Evolutionary conservation across 106 monocot genomes (phyloP).

Genomic region (Dendrobium catenatum): DNA sequence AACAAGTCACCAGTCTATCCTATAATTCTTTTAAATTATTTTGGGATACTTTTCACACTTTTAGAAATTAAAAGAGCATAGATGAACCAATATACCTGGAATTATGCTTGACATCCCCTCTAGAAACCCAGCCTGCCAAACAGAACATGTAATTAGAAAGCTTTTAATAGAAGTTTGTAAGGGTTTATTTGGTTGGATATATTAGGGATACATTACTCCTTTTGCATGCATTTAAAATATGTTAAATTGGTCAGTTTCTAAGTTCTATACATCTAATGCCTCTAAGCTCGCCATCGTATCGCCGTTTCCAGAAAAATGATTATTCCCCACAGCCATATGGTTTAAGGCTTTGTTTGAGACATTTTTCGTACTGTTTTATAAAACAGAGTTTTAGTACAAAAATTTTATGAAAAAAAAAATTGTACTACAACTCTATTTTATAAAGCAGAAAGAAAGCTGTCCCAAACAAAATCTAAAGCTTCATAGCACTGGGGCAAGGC

Average conservation of each 20-base stretch:
- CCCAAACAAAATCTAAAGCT: not conserved
- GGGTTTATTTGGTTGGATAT: too few relatives aligned
- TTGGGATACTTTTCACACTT: not conserved
- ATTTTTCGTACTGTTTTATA: too few relatives aligned
- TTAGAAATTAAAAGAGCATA: not conserved
- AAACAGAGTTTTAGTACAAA: too few relatives aligned
- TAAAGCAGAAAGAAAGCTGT: too few relatives aligned
- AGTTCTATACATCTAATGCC: not conserved
- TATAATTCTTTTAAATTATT: not conserved
- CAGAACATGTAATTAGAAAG: not conserved
- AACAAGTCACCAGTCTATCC: not conserved
- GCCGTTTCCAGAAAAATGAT: not conserved
- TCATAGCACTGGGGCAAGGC: not conserved
- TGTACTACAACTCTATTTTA: too few relatives aligned
- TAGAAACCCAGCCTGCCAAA: slow-evolving; percentile 77
- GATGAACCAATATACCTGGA: slow-evolving; percentile 41
- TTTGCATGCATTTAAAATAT: too few relatives aligned
- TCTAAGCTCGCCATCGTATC: not conserved
- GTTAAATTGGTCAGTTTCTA: not conserved
- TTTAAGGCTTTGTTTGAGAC: too few relatives aligned
- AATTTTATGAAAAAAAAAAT: too few relatives aligned
- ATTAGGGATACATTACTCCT: too few relatives aligned
- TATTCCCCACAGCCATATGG: too few relatives aligned
- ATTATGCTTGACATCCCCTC: slow-evolving; percentile 74
- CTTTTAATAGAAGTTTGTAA: not conserved